Conservation (phyloP, 805 yeast species). For the Candida silvicultrix region DNA sequence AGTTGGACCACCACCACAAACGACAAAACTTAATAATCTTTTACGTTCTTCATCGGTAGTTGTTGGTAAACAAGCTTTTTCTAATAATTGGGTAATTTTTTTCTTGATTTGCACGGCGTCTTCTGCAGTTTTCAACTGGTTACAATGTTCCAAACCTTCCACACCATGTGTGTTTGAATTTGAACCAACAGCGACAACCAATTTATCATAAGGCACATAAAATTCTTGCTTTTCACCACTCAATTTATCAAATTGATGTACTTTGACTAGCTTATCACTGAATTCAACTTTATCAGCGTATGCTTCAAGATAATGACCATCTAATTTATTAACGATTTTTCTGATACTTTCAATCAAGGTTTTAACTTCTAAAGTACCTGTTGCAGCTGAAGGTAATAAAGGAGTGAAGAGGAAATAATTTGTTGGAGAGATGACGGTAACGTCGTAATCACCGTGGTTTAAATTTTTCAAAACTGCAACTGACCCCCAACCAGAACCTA, state of each 20-base stretch:
- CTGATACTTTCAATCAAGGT: conserved; percentile 61
- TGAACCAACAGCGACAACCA: conserved; percentile 66
- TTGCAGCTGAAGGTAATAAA: conserved; percentile 62
- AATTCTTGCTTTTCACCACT: conserved; percentile 37
- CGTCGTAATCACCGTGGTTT: conserved; percentile 50
- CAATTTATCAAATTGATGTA: conserved; percentile 35
- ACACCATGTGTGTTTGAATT: conserved; percentile 67
- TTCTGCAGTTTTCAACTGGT: conserved; percentile 58
- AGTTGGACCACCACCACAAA: conserved; percentile 74
- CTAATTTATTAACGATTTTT: conserved; percentile 41
- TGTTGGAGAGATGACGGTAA: conserved; percentile 62
- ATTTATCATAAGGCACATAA: conserved; percentile 67
- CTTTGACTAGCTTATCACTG: conserved; percentile 51
- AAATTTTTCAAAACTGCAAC: conserved; percentile 50
- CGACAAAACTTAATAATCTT: conserved; percentile 52
- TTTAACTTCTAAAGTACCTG: conserved; percentile 62
- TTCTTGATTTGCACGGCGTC: conserved; percentile 54
- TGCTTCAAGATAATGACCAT: conserved; percentile 60
- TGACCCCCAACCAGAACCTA: conserved; percentile 73
- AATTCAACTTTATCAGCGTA: conserved; percentile 53
- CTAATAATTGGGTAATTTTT: conserved; percentile 49
- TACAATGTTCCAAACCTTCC: conserved; percentile 56
- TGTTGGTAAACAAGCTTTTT: conserved; percentile 59
- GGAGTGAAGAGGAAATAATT: conserved; percentile 69
- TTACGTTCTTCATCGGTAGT: conserved; percentile 59